Percentiles rank a stretch among this genome's conserved stretches.
Evolutionary conservation across 495 filamentous ascomycete genomes (phyloP).

Genomic region (Lindgomyces ingoldianus): DNA sequence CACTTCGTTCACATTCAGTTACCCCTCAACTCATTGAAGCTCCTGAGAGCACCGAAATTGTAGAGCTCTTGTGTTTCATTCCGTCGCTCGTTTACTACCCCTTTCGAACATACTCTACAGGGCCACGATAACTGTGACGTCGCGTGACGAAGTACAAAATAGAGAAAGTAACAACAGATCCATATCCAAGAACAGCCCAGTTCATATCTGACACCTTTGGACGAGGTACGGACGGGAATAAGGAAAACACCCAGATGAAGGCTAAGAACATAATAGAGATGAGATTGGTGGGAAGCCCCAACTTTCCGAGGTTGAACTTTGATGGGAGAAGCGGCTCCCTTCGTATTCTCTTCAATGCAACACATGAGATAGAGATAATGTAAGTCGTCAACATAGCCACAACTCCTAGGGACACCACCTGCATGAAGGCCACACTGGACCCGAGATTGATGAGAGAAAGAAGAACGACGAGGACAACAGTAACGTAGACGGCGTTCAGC

Average conservation of each 20-base stretch:
- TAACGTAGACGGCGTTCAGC: constrained; percentile 54
- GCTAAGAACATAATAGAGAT: constrained; percentile 49
- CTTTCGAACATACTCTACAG: background rate
- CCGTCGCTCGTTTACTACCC: background rate
- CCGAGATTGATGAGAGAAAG: constrained; percentile 47
- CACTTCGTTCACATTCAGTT: background rate
- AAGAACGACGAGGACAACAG: constrained; percentile 29
- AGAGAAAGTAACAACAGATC: constrained; percentile 11
- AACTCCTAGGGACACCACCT: constrained; percentile 53
- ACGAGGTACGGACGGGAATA: constrained; percentile 52
- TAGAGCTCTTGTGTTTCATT: background rate
- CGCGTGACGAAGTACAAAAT: constrained; percentile 9
- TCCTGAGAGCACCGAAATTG: too few relatives aligned
- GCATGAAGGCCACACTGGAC: constrained; percentile 51
- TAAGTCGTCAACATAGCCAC: constrained; percentile 53
- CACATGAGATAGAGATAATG: constrained; percentile 53
- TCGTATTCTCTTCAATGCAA: constrained; percentile 46
- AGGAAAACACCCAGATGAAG: constrained; percentile 55
- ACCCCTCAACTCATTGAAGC: too few relatives aligned
- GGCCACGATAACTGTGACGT: background rate
- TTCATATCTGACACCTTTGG: constrained; percentile 38
- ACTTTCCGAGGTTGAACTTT: constrained; percentile 54
- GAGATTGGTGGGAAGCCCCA: constrained; percentile 54
- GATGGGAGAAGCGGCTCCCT: constrained; percentile 47
- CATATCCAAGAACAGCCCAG: constrained; percentile 19